Evolutionary conservation across 2,329 filamentous ascomycete species (phyloP).

Genomic region (Colletotrichum aenigma): DNA sequence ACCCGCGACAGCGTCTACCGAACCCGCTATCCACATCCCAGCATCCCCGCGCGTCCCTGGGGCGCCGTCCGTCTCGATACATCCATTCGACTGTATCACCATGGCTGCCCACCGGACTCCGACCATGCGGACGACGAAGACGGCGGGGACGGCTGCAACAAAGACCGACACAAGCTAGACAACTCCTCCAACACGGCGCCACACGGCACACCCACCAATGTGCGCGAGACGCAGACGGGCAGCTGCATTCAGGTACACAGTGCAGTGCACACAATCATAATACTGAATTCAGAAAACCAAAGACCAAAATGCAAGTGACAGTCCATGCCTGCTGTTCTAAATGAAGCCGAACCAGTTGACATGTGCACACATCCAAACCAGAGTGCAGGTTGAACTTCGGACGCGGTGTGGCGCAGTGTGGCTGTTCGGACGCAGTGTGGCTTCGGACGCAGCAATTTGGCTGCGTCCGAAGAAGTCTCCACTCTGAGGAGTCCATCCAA

Average conservation of each 20-base stretch:
- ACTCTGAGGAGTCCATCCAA: too few relatives aligned
- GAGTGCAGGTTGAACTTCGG: too few relatives aligned
- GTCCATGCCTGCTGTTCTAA: background rate
- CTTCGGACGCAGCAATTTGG: too few relatives aligned
- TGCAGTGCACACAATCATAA: background rate
- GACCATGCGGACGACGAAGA: background rate
- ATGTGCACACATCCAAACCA: too few relatives aligned
- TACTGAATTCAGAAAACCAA: background rate
- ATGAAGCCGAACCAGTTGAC: too few relatives aligned
- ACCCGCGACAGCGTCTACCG: background rate
- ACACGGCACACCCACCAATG: background rate
- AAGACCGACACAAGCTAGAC: background rate
- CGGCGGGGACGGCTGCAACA: background rate
- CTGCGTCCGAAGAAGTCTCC: too few relatives aligned
- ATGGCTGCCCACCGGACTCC: background rate
- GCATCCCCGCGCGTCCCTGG: background rate
- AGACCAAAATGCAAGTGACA: background rate
- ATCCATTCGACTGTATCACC: background rate
- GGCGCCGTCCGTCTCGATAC: background rate
- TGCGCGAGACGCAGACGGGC: background rate
- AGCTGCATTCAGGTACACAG: background rate
- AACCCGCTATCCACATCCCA: background rate
- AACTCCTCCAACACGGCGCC: background rate
- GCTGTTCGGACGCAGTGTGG: too few relatives aligned
- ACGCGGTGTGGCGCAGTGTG: too few relatives aligned